Percentiles rank a stretch among this genome's conserved stretches.
Evolutionary conservation across 352 stramenopile species (phyloP).

Genomic region (Globisporangium megalacanthum): DNA sequence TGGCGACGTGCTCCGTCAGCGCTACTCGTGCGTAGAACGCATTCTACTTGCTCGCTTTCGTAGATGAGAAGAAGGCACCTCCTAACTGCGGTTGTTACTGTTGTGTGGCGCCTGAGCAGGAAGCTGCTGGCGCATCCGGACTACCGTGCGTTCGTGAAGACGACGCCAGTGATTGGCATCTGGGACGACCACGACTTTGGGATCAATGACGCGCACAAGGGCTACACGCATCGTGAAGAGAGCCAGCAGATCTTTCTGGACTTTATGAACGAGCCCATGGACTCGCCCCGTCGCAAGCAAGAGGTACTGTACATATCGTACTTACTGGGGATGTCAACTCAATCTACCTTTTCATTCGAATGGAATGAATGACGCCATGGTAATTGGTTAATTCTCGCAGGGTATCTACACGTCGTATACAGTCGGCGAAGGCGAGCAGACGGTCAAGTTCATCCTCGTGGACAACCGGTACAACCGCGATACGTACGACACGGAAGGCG

Average conservation of each 20-base stretch:
- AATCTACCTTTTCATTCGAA: no score
- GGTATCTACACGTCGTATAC: constrained; percentile 86
- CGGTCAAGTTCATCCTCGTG: constrained; percentile 84
- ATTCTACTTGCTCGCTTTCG: background rate
- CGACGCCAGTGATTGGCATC: constrained; percentile 76
- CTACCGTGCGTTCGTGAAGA: constrained; percentile 54
- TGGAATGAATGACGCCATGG: no score
- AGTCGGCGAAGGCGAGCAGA: constrained; percentile 51
- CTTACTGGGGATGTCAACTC: background rate
- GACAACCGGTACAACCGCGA: constrained; percentile 88
- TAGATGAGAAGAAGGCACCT: background rate
- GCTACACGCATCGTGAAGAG: constrained; percentile 62
- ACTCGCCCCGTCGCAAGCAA: constrained; percentile 71
- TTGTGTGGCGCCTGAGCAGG: constrained; percentile 17
- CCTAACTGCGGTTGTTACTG: constrained; percentile 3
- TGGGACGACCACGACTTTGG: constrained; percentile 91
- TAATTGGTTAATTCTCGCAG: constrained; percentile 13
- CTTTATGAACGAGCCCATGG: constrained; percentile 70
- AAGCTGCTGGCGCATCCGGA: constrained; percentile 59
- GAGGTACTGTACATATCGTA: constrained; percentile 33
- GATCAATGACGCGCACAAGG: constrained; percentile 85
- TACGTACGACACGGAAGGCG: constrained; percentile 47
- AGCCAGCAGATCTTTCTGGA: constrained; percentile 85
- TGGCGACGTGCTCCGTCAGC: constrained; percentile 36
- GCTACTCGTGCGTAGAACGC: constrained; percentile 46